Conservation (phyloP, 305 asterid species). For the Solanum hybrid region DNA sequence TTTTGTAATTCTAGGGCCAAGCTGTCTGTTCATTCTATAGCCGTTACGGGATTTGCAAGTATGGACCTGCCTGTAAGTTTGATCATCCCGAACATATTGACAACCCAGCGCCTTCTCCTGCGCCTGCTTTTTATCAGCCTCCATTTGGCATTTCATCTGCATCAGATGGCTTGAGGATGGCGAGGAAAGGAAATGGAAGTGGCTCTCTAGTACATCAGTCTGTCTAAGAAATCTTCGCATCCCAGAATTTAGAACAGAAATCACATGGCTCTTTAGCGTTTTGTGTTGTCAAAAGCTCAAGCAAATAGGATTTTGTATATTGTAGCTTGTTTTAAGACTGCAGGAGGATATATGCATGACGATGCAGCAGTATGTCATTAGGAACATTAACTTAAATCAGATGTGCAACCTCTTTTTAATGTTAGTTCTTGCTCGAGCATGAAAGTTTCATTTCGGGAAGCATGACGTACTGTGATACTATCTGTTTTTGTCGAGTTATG, state of each 20-base stretch:
- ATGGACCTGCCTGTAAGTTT: conserved; percentile 37
- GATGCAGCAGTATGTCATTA: neutral
- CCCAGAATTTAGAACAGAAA: neutral
- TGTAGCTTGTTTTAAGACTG: neutral
- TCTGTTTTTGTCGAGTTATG: neutral
- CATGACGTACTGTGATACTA: neutral
- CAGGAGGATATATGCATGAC: neutral
- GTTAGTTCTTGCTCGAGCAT: neutral
- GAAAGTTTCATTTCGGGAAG: neutral
- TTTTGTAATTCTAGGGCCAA: conserved; percentile 21
- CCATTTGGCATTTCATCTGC: neutral
- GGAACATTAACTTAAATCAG: neutral
- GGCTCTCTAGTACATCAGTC: conserved; percentile 13
- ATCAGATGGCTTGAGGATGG: conserved; percentile 16
- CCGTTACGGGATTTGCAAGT: conserved; percentile 41
- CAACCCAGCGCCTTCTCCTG: conserved; percentile 3
- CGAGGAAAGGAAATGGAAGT: conserved; percentile 22
- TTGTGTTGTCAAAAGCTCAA: neutral
- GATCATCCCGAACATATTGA: conserved; percentile 32
- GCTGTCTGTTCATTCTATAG: conserved; percentile 29
- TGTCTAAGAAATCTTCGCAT: neutral
- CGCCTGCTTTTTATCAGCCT: neutral
- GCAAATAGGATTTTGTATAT: neutral
- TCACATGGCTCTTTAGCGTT: neutral
- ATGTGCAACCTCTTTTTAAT: neutral